phyloP scores from a whole-genome alignment of 495 filamentous ascomycete genomes.

The Xylaria intraflava region DNA sequence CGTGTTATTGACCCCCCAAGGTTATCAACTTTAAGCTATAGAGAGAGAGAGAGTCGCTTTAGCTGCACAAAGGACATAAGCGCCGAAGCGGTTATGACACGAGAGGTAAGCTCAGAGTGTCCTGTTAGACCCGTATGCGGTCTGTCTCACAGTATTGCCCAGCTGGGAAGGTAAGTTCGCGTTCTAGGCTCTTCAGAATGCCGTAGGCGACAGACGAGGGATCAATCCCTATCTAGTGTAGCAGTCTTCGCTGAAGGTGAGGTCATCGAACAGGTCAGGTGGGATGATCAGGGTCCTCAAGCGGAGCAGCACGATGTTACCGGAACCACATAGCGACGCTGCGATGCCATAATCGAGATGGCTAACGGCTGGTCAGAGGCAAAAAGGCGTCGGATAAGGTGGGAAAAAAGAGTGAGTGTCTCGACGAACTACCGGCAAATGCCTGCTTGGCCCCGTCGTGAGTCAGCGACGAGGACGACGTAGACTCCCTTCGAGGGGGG shows the following conservation, averaged over 20 bases:
- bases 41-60: too few species aligned
- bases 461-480: conserved; percentile 3
- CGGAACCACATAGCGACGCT: conserved; percentile 9
- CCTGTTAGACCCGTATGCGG: neutral
- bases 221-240: neutral
- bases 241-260: conserved; percentile 9
- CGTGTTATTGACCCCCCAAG: too few species aligned
- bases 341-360: conserved; percentile 5
- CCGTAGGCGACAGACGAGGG: neutral
- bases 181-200: neutral
- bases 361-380: neutral
- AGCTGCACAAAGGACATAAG: conserved; percentile 4
- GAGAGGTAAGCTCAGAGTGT: neutral
- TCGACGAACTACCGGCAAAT: neutral
- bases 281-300: conserved; percentile 15
- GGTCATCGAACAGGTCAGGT: conserved; percentile 14
- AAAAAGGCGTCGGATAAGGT: neutral
- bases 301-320: conserved; percentile 14
- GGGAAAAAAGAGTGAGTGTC: neutral
- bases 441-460: conserved; percentile 3
- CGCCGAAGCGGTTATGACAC: conserved; percentile 1
- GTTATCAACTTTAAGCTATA: neutral
- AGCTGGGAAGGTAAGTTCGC: conserved; percentile 7
- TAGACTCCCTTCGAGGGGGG: neutral
- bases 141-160: neutral